A percentile compares a stretch with the other conserved stretches of the same genome.
Evolutionary conservation across 2,329 filamentous ascomycete genomes (phyloP).

Genomic region (Penicillium palitans): DNA sequence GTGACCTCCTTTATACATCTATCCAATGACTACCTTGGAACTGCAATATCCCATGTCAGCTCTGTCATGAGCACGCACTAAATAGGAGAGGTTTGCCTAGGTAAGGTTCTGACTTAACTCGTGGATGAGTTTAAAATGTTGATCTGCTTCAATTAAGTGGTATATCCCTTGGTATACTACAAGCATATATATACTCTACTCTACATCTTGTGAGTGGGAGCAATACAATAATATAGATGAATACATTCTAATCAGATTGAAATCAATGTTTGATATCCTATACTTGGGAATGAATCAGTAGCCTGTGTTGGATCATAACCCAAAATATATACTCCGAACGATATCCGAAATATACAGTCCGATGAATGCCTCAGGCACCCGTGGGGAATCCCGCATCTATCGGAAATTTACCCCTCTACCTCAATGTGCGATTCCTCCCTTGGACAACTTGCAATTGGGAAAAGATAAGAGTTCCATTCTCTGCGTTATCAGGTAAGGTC

Average conservation of each 20-base stretch:
- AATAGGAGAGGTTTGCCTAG: neutral
- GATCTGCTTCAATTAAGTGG: neutral
- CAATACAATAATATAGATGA: neutral
- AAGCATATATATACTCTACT: neutral
- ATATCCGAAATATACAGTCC: neutral
- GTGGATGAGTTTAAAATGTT: neutral
- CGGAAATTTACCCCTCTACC: constrained; percentile 39
- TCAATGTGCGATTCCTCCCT: constrained; percentile 19
- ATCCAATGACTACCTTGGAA: neutral
- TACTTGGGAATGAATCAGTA: too few species aligned
- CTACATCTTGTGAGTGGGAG: neutral
- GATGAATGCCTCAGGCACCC: constrained; percentile 30
- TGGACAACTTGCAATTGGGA: constrained; percentile 15
- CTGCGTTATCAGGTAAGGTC: constrained; percentile 8
- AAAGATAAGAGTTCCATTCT: constrained; percentile 9
- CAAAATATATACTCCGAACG: constrained; percentile 4
- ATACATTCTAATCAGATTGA: neutral
- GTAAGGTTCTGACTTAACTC: neutral
- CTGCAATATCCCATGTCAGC: neutral
- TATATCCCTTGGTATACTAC: neutral
- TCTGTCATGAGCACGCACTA: neutral
- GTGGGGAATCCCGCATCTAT: constrained; percentile 23
- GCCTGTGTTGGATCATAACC: neutral
- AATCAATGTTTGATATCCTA: neutral
- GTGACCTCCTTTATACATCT: neutral